A percentile compares a stretch with the other conserved stretches of the same genome.
phyloP scores from a whole-genome alignment of 176 grass and related monocot genomes.

The Areca catechu region DNA sequence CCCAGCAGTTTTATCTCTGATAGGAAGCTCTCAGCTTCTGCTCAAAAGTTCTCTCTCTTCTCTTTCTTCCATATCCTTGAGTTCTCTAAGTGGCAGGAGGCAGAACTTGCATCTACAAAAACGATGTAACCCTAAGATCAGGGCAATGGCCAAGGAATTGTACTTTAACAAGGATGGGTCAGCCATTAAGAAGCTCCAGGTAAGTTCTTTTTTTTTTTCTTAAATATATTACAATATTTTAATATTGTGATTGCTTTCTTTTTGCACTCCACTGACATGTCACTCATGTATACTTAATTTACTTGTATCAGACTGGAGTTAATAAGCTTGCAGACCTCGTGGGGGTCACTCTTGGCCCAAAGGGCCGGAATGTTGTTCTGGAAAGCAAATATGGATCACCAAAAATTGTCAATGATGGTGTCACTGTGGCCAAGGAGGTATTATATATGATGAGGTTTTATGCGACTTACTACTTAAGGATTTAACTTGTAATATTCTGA shows the following conservation, averaged over 20 bases:
- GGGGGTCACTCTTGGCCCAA: constrained; percentile 83
- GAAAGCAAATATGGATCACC: constrained; percentile 96
- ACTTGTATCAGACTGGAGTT: constrained; percentile 49
- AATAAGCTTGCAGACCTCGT: constrained; percentile 93
- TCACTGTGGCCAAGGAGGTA: constrained; percentile 38
- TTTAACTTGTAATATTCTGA: too few relatives aligned
- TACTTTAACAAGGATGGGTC: constrained; percentile 98
- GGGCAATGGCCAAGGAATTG: constrained; percentile 60
- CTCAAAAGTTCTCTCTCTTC: constrained; percentile 18
- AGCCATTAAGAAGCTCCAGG: constrained; percentile 88
- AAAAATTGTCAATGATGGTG: constrained; percentile 68
- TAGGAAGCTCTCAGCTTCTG: constrained; percentile 29
- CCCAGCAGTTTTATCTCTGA: constrained; percentile 31
- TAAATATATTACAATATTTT: too few relatives aligned
- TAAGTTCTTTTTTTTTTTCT: constrained; percentile 9
- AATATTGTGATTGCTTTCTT: background rate
- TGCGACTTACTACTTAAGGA: too few relatives aligned
- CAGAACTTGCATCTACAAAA: constrained; percentile 45
- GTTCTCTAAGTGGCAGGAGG: constrained; percentile 14
- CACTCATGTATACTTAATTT: too few relatives aligned
- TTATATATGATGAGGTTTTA: too few relatives aligned
- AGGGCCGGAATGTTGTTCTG: constrained; percentile 89
- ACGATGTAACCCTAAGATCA: constrained; percentile 27
- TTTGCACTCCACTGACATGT: background rate
- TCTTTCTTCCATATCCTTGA: constrained; percentile 31